Base-by-base conservation (phyloP, 1,284 basidiomycete genomes). In the Ustilago bromivora region DNA sequence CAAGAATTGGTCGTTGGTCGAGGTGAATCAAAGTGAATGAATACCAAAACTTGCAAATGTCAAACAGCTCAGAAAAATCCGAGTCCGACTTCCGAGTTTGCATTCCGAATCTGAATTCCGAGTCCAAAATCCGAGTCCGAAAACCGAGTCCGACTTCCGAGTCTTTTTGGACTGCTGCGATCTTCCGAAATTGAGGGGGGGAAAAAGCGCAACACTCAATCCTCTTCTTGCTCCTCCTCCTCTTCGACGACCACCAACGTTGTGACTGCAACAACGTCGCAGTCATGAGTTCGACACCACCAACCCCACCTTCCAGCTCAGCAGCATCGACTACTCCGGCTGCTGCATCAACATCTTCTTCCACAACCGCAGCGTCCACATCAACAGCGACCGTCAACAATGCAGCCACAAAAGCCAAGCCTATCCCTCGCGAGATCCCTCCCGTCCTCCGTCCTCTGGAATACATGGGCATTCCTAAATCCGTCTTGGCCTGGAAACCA, bases 401-500 rank as follows among this genome's bases (percentile, higher is more conserved):
- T n/a, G 35, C 41, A 17, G 61, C 68, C 19, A 36, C 74, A 46
- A 69, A 72, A 43, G 49, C 65, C 36, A 68, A 68, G n/a, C 46
- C 49, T 23, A 66, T 51, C 11, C 78, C 78, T 66, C 79, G 66
- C 57, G 75, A 73, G 62, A 73, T 75, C 59, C 84, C 61, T 35
- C 43, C 69, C 62, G 69, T 66, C 41, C 84, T 82, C 17, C 64
- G 71, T n/a, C 87, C 88, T 8, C 85, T 89, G 40, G 84, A 85
- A 71, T 88, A 87, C 80, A 88, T 88, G 32, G 88, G 88, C 62
- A 81, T 89, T 7, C 88, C 88, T 10, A 85, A 85, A 49, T 81
- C 80, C 6, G 86, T 88, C 15, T 82, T 89, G n/a, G 82, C 81
- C 4, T 88, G 86, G 85, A 87, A 88, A 69, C 88, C 88, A 7